A percentile compares a stretch with the other conserved stretches of the same genome.
phyloP scores from a whole-genome alignment of 2,329 filamentous ascomycete species.

The Cladophialophora exuberans region DNA sequence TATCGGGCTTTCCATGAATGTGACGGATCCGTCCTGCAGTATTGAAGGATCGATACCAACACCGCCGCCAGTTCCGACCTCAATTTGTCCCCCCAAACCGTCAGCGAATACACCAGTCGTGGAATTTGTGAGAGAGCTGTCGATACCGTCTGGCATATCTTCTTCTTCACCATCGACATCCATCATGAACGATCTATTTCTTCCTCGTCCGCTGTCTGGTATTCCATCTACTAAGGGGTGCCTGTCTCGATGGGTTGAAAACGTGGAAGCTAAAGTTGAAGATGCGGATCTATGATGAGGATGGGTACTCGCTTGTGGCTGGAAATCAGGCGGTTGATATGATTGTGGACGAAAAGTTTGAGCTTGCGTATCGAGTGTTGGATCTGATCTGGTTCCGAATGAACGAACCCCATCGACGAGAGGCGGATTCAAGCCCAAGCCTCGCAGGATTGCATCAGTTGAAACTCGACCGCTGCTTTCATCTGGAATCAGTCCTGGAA shows the following conservation, averaged over 20 bases:
- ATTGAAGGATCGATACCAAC: constrained; percentile 14
- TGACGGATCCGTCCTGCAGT: constrained; percentile 9
- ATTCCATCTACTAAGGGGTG: constrained; percentile 2
- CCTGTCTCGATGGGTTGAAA: background rate
- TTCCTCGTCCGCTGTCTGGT: background rate
- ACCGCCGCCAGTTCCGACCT: constrained; percentile 7
- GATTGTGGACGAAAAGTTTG: constrained; percentile 1
- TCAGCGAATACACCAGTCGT: background rate
- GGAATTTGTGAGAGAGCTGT: background rate
- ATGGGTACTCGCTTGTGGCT: constrained; percentile 5
- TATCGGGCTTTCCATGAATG: constrained; percentile 4
- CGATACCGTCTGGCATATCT: background rate
- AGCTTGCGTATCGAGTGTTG: constrained; percentile 4
- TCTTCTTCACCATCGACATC: constrained; percentile 1
- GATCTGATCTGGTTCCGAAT: constrained; percentile 12
- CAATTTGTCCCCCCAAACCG: background rate
- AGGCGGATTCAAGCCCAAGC: constrained; percentile 23
- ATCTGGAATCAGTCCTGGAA: constrained; percentile 26
- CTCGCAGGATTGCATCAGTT: constrained; percentile 28
- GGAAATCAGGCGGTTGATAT: constrained; percentile 25
- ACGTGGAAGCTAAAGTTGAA: constrained; percentile 5
- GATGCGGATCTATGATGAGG: constrained; percentile 3
- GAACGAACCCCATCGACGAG: constrained; percentile 11
- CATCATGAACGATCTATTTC: background rate
- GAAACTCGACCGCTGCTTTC: constrained; percentile 25